Percentiles rank a stretch among this genome's conserved stretches.
These are phyloP conservation scores for Diplocarpon mali DNA, from an alignment of 2,329 filamentous ascomycete species.

Conservation along the genomic window DNA sequence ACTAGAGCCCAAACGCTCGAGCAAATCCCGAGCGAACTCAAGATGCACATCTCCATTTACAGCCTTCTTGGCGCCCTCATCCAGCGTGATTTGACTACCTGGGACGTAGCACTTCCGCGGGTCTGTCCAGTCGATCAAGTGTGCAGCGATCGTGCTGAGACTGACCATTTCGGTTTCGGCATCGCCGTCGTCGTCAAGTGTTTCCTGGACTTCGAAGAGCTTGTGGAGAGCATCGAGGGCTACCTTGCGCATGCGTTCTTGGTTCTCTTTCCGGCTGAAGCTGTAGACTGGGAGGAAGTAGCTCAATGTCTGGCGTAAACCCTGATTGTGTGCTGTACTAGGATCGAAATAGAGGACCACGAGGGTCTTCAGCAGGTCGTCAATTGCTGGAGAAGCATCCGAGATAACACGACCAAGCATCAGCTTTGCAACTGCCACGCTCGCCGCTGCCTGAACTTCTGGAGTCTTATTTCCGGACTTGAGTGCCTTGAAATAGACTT, in stretches of 20 bases:
- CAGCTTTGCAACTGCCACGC: constrained; percentile 73
- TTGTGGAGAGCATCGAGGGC: constrained; percentile 65
- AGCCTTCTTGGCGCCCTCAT: constrained; percentile 48
- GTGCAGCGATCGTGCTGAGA: constrained; percentile 66
- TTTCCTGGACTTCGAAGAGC: constrained; percentile 62
- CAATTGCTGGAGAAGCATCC: constrained; percentile 46
- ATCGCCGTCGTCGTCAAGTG: constrained; percentile 61
- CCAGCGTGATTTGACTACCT: constrained; percentile 32
- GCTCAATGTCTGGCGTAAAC: constrained; percentile 73
- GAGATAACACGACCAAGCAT: constrained; percentile 71
- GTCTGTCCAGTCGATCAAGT: constrained; percentile 90
- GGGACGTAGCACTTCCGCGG: constrained; percentile 63
- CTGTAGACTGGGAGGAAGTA: constrained; percentile 95
- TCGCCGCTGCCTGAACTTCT: constrained; percentile 71
- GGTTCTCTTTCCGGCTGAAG: constrained; percentile 73
- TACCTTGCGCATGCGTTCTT: constrained; percentile 66
- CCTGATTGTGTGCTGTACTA: constrained; percentile 66
- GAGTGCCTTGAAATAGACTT: constrained; percentile 75
- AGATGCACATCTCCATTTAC: constrained; percentile 73
- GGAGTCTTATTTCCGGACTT: constrained; percentile 58
- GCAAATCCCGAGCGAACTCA: constrained; percentile 62
- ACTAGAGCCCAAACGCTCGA: constrained; percentile 60
- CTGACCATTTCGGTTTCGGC: constrained; percentile 72
- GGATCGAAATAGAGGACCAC: constrained; percentile 86
- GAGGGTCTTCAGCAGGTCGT: constrained; percentile 73